These are phyloP conservation scores for Allium fistulosum DNA, from an alignment of 106 monocot species.

Conservation along the genomic window DNA sequence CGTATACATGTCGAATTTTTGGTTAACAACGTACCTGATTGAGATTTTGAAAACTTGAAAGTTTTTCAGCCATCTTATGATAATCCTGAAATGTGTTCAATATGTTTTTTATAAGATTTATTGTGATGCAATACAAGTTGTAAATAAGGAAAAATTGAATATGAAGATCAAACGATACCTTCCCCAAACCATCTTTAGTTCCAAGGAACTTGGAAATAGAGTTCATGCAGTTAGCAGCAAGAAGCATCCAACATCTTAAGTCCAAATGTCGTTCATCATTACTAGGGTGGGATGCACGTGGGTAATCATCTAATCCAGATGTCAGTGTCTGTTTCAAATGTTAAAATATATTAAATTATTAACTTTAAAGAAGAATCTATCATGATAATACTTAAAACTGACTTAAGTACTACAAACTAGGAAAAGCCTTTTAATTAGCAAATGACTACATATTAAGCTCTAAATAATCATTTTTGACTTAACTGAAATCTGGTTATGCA, in stretches of 20 bases:
- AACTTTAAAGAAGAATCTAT: background rate
- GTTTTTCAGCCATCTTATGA: constrained; percentile 42
- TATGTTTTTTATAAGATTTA: background rate
- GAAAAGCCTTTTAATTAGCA: no score
- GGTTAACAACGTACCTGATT: constrained; percentile 51
- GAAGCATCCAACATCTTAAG: constrained; percentile 96
- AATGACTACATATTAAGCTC: no score
- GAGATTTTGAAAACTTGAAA: constrained; percentile 67
- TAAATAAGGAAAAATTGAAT: background rate
- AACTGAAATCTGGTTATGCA: no score
- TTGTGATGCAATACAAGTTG: background rate
- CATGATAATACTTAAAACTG: no score
- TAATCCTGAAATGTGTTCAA: constrained; percentile 44
- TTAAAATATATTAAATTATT: background rate
- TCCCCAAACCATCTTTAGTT: constrained; percentile 23
- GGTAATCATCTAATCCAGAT: constrained; percentile 96
- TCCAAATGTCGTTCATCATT: constrained; percentile 89
- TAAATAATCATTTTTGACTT: no score
- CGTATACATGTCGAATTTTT: background rate
- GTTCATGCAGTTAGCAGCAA: constrained; percentile 79
- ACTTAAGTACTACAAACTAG: no score
- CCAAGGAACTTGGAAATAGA: constrained; percentile 52
- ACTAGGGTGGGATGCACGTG: constrained; percentile 95
- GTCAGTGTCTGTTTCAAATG: constrained; percentile 45
- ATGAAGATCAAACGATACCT: constrained; percentile 26